These are phyloP conservation scores for Nitzschia sp. DNA, from an alignment of 108 stramenopile genomes.

Conservation along the genomic window DNA sequence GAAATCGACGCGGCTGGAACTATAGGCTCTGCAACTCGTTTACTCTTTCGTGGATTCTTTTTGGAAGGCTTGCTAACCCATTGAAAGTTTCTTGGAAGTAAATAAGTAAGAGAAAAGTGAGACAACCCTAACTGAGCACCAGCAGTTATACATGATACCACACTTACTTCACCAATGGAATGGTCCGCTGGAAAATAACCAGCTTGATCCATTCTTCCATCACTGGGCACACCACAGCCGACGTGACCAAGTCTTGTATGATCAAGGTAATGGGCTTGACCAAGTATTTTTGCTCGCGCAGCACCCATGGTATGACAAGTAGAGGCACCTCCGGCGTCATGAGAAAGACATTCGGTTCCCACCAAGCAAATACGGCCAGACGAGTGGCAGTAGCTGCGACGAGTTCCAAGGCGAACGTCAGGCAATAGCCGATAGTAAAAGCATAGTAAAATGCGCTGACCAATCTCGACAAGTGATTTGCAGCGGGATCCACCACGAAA, in stretches of 20 bases:
- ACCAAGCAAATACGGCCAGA: conserved; percentile 62
- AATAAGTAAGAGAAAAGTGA: conserved; percentile 5
- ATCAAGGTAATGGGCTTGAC: conserved; percentile 87
- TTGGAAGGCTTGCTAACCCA: conserved; percentile 43
- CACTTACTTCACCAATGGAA: conserved; percentile 47
- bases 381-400: conserved; percentile 72
- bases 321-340: conserved; percentile 42
- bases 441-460: conserved; percentile 73
- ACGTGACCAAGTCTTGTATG: conserved; percentile 79
- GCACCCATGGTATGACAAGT: conserved; percentile 78
- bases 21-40: conserved; percentile 30
- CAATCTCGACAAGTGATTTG: conserved; percentile 53
- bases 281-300: conserved; percentile 75
- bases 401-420: conserved; percentile 71
- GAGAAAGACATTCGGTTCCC: conserved; percentile 77
- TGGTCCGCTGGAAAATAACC: conserved; percentile 63
- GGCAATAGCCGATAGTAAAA: conserved; percentile 68
- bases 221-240: conserved; percentile 78
- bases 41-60: conserved; percentile 48
- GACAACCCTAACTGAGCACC: too few species aligned
- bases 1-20: background rate
- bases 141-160: background rate
- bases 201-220: conserved; percentile 89
- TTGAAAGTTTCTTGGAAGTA: conserved; percentile 59
- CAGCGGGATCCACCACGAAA: conserved; percentile 10